phyloP scores from a whole-genome alignment of 225 moss, liverwort and hornwort species.

The Rhytidiadelphus loreus region DNA sequence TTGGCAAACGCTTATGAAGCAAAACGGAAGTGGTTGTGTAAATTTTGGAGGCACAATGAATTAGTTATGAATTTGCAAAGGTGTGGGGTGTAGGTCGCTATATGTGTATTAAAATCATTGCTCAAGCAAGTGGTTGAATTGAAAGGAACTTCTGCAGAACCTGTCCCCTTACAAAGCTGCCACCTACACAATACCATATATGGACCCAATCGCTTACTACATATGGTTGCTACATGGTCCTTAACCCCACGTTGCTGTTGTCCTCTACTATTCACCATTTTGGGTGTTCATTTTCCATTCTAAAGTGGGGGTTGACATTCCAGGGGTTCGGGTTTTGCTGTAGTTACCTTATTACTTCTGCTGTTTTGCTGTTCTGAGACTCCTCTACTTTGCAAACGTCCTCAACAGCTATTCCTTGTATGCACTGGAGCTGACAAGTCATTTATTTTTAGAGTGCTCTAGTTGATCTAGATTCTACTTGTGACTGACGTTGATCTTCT shows the following conservation, averaged over 20 bases:
- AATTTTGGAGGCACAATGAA: neutral
- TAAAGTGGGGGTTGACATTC: neutral
- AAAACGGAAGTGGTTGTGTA: too few species aligned
- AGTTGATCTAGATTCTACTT: neutral
- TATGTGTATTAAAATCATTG: neutral
- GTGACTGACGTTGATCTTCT: neutral
- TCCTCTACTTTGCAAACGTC: neutral
- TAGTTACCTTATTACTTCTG: neutral
- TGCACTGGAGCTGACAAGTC: neutral
- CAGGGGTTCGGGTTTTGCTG: neutral
- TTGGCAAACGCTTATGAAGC: neutral
- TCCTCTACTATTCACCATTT: neutral
- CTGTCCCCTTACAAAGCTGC: neutral
- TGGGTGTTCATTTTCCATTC: neutral
- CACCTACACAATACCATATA: too few species aligned
- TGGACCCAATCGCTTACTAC: neutral
- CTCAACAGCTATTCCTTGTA: neutral
- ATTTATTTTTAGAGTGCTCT: neutral
- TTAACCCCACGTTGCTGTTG: neutral
- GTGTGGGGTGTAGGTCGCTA: neutral
- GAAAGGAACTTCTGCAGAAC: neutral
- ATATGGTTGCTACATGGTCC: neutral
- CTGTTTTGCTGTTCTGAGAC: neutral
- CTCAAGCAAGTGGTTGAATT: too few species aligned
- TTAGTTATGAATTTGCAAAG: neutral